phyloP scores from a whole-genome alignment of 2,329 filamentous ascomycete genomes.

The Fusarium zealandicum region DNA sequence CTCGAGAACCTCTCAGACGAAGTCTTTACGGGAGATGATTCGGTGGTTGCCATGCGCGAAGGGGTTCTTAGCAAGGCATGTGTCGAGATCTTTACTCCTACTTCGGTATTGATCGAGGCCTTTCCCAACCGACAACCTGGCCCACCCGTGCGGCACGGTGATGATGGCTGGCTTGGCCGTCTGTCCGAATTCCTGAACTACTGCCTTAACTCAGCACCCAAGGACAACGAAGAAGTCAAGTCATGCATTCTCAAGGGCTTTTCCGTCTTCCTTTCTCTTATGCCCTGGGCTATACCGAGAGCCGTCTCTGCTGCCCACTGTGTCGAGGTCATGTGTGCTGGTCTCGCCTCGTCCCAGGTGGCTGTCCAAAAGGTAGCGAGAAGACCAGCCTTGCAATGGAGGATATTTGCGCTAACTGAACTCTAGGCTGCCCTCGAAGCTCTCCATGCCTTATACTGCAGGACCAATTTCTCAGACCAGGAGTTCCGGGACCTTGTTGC shows the following conservation, averaged over 20 bases:
- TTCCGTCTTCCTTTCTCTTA: constrained; percentile 76
- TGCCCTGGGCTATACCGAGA: constrained; percentile 88
- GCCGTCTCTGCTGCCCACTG: constrained; percentile 76
- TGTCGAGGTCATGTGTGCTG: constrained; percentile 73
- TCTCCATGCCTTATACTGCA: constrained; percentile 81
- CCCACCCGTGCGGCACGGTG: constrained; percentile 74
- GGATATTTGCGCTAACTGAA: constrained; percentile 14
- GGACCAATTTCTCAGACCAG: constrained; percentile 75
- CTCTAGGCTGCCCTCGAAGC: constrained; percentile 79
- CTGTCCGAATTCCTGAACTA: constrained; percentile 76
- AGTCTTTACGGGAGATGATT: constrained; percentile 89
- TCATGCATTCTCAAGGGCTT: constrained; percentile 78
- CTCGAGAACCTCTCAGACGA: constrained; percentile 94
- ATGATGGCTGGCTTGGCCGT: constrained; percentile 87
- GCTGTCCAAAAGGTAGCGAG: constrained; percentile 72
- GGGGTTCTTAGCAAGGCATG: constrained; percentile 86
- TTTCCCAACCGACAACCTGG: constrained; percentile 76
- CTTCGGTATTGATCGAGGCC: constrained; percentile 74
- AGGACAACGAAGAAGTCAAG: constrained; percentile 71
- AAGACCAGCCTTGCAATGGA: too few species aligned
- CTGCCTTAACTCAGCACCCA: constrained; percentile 72
- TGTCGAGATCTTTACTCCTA: constrained; percentile 92
- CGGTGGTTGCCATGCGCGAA: constrained; percentile 82
- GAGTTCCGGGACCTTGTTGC: constrained; percentile 81
- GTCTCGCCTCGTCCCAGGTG: constrained; percentile 73